These are phyloP conservation scores for Candida maltosa DNA, from an alignment of 805 yeast genomes.

Conservation along the genomic window DNA sequence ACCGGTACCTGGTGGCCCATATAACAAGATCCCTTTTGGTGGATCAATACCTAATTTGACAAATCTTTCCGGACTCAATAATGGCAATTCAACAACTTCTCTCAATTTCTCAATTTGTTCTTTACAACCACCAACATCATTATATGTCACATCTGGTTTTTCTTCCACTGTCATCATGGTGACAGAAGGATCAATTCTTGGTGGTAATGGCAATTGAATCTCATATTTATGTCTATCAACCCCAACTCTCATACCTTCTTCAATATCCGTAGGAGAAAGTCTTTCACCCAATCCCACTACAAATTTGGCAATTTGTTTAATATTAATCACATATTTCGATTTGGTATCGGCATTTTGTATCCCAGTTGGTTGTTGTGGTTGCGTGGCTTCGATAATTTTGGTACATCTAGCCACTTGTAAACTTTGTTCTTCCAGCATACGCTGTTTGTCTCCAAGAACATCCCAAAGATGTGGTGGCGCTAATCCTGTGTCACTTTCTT, in stretches of 20 bases:
- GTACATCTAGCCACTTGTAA: constrained; percentile 98
- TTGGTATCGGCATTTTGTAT: constrained; percentile 71
- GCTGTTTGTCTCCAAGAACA: constrained; percentile 90
- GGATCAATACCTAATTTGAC: constrained; percentile 98
- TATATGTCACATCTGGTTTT: constrained; percentile 97
- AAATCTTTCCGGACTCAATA: constrained; percentile 93
- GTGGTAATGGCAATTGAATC: constrained; percentile 95
- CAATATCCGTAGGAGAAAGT: constrained; percentile 97
- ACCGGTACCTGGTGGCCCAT: constrained; percentile 99
- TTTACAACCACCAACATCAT: constrained; percentile 98
- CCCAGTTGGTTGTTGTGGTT: constrained; percentile 26
- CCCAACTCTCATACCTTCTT: constrained; percentile 99
- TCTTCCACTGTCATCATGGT: constrained; percentile 99
- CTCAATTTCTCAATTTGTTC: constrained; percentile 95
- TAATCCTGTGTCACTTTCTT: constrained; percentile 96
- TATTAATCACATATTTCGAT: constrained; percentile 89
- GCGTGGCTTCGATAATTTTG: constrained; percentile 75
- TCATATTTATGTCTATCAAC: constrained; percentile 96
- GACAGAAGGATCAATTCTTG: constrained; percentile 94
- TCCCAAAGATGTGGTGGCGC: constrained; percentile 98
- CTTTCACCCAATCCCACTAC: constrained; percentile 96
- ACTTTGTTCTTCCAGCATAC: constrained; percentile 92
- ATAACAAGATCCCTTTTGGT: constrained; percentile 93
- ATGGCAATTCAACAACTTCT: constrained; percentile 93
- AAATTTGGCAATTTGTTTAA: constrained; percentile 97